Base-by-base conservation (phyloP, 495 filamentous ascomycete species). In the Aspergillus sclerotiicarbonarius region DNA sequence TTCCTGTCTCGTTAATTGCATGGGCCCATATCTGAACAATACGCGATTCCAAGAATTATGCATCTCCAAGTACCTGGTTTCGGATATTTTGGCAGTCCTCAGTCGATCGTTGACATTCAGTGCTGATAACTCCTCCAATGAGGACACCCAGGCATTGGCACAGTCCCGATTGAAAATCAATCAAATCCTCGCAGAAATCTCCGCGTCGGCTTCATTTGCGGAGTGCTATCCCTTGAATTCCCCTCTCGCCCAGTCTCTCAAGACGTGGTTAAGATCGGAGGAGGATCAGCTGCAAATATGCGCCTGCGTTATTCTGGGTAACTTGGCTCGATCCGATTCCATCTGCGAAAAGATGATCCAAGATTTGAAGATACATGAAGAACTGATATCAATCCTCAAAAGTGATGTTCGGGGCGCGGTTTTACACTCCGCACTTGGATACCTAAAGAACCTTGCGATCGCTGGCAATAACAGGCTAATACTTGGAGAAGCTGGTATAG, bases 391-490 rank as follows among this genome's bases (percentile, higher is more conserved):
- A 0, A 79, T 87, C 32, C 71, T 91, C 12, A 69, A 71, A 8
- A 70, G 68, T 4, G 68, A 74, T 18, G 62, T 74, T 9, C 73
- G 71, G 20, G 73, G 70, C 8, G 81, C 84, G 25, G 78, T 90
- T 0, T 72, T 88, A 3, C 88, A 91, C 67, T 81, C 87, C 8
- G 75, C 79, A 5, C 76, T 91, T 8, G 82, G 87, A n/a, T 90
- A 92, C 62, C 73, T 92, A 53, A 92, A 90, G 64, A 93, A 94
- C 62, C 77, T 93, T 3, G 86, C 88, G 33, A 85, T 93, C 55
- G 82, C 87, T 2, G 65, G 75, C 8, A 71, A 73, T 6, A 91
- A 92, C 62, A 89, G 87, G 54, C 52, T 70, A 30, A 60, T 68
- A 8, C 69, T 93, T 5, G 88, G 82, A 8, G 64, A 78, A 10